phyloP scores from a whole-genome alignment of 805 yeast species.

The Yamadazyma phyllophila region DNA sequence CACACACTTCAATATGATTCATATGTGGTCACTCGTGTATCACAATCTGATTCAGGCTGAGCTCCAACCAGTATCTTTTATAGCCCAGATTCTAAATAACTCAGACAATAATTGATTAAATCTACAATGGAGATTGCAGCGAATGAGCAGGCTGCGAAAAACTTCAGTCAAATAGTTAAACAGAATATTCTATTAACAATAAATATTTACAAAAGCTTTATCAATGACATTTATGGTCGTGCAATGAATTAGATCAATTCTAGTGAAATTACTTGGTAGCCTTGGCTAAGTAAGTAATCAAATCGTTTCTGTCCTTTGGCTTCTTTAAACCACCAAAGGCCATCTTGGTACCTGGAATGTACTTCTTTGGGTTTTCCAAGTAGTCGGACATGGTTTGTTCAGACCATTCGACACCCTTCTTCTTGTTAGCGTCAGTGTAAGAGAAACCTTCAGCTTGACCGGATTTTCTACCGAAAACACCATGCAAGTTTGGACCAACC shows the following conservation, averaged over 20 bases:
- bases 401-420: constrained; percentile 86
- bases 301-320: constrained; percentile 97
- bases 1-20: too few species aligned
- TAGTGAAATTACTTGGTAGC: constrained; percentile 32
- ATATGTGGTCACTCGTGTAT: too few species aligned
- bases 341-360: constrained; percentile 99
- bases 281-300: constrained; percentile 74
- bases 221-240: constrained; percentile 4
- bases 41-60: too few species aligned
- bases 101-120: too few species aligned
- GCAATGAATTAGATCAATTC: neutral
- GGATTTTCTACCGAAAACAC: constrained; percentile 87
- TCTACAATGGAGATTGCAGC: neutral
- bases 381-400: constrained; percentile 90
- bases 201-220: constrained; percentile 11
- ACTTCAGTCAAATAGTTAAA: neutral
- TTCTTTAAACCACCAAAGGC: constrained; percentile 99
- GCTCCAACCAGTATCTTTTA: too few species aligned
- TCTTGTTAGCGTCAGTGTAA: constrained; percentile 97
- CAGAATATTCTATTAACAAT: constrained; percentile 9
- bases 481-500: constrained; percentile 98
- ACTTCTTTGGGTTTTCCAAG: constrained; percentile 99
- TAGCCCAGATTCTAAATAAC: too few species aligned
- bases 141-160: constrained; percentile 3
- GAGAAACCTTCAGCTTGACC: constrained; percentile 93